Evolutionary conservation across 2,329 filamentous ascomycete genomes (phyloP), one percentile per base, ranked within the genome.

Genomic region (Amauroascus niger): DNA sequence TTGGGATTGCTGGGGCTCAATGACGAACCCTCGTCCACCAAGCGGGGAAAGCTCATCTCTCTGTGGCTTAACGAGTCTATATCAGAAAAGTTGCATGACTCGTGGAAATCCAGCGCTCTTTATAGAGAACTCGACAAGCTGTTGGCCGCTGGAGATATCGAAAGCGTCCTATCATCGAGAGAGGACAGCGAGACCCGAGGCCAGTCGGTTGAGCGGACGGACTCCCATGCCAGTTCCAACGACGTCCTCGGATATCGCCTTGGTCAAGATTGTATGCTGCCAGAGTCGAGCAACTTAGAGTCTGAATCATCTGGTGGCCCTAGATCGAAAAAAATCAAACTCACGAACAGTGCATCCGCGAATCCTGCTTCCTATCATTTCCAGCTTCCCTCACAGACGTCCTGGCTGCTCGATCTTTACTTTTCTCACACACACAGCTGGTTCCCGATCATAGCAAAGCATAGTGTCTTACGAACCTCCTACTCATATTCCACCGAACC

Each of bases 381-480:
- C 35, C 62, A 65, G 35, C 68, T 81, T 9, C 79, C 79, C 11
- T 59, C 68, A 24, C 72, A 77, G 52, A 72, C 76, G 7, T 78
- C 78, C 63, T 69, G 71, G 14, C 65, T 81, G 6, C 65, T 82
- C 33, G 78, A 81, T 60, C 69, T 76, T 9, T 82, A 81, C 59
- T 81, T 81, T 57, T 73, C 77, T 0, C 75, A 76, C 53, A 80
- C 77, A 0, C 78, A 82, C 58, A 74, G 74, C 24, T 82, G 79
- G 79, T 73, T 82, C 28, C 79, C 79, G 0, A 74, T 82, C n/a
- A 70, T 76, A 24, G 76, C 79, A 47, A 80, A 79, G 61, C 76
- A 80, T 57, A 75, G 76, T 53, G 71, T 80, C 7, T 66, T 81
- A 14, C 77, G 76, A 54, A 69, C 75, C 2, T 78, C 76, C n/a